Evolutionary conservation across 2,329 filamentous ascomycete genomes (phyloP).

Genomic region (Colletotrichum kahawae): DNA sequence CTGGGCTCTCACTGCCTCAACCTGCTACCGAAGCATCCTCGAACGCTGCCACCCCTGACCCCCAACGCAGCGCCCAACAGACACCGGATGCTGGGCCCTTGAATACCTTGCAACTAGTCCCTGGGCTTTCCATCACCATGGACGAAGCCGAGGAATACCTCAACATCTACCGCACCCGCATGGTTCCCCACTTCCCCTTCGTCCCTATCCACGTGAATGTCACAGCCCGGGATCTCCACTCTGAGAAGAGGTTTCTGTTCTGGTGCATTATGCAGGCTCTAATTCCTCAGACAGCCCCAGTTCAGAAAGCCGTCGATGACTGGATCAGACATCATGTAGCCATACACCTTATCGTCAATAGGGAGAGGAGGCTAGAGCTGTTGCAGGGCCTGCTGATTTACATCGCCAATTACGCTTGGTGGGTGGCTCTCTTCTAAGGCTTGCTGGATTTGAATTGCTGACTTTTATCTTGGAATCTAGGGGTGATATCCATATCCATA

Average conservation of each 20-base stretch:
- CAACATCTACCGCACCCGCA: slow-evolving; percentile 35
- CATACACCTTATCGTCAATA: slow-evolving; percentile 38
- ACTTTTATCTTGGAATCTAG: slow-evolving; percentile 23
- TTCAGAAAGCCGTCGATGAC: slow-evolving; percentile 34
- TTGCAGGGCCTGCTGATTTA: slow-evolving; percentile 44
- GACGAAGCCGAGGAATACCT: slow-evolving; percentile 37
- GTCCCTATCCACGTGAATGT: slow-evolving; percentile 32
- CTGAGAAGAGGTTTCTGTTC: slow-evolving; percentile 39
- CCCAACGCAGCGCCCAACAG: background rate
- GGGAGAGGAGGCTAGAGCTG: slow-evolving; percentile 39
- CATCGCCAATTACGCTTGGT: slow-evolving; percentile 45
- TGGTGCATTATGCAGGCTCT: slow-evolving; percentile 40
- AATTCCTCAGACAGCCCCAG: slow-evolving; percentile 33
- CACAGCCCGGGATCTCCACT: slow-evolving; percentile 34
- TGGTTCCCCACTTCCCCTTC: slow-evolving; percentile 42
- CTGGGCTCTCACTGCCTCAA: background rate
- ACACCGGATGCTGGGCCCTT: background rate
- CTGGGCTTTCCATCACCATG: slow-evolving; percentile 37
- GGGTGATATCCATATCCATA: slow-evolving; percentile 44
- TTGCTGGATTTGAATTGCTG: rapidly evolving
- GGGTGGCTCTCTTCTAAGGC: background rate
- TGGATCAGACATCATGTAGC: slow-evolving; percentile 44
- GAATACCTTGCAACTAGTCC: slow-evolving; percentile 28
- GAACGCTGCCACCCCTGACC: background rate
- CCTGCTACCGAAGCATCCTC: background rate